Base-by-base conservation (phyloP, 257 asterid genomes). In the Przewalskia tangutica region DNA sequence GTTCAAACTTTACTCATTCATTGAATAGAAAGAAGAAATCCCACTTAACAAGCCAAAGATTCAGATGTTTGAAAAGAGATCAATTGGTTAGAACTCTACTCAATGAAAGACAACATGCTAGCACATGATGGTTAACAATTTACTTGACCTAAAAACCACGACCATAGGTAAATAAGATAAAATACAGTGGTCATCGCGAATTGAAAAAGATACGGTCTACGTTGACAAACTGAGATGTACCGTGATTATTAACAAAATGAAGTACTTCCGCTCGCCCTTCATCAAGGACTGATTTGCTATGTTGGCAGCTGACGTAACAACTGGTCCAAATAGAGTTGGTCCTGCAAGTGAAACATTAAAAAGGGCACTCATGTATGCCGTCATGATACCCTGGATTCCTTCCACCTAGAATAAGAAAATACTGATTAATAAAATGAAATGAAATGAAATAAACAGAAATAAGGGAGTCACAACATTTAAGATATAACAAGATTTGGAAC, bases 321-420 rank as follows among this genome's bases (percentile, higher is more conserved):
- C 90, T 58, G 92, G 98, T 32, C 98, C 99, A 71, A 96, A 96
- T 83, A 96, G 88, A 73, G 99, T 96, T 68, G 99, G 99, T 82
- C 99, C 99, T 17, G 98, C 98, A 86, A 96, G 90, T n/a, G 98
- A 91, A 81, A 94, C 99, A 78, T 94, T 96, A 77, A 85, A 88
- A 59, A 96, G 95, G 80, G 99, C 99, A 89, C 92, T 93, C 73
- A 87, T 84, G 82, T 96, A 96, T 81, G 98, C 92, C 77, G 78
- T 83, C 97, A 94, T 89, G 79, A 96, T 93, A 82, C 98, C 98
- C 66, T 90, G 92, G 83, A 96, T 88, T 87, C 98, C 99, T 80
- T 94, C 98, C 83, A 93, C 98, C 98, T 96, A 89, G 78, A 85
- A 84, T 53, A 81, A 83, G 78, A 77, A 44, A 76, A 55, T 71